Percentiles rank a stretch among this genome's conserved stretches.
Conservation (phyloP, 495 filamentous ascomycete genomes). For the Penicillium samsonianum region DNA sequence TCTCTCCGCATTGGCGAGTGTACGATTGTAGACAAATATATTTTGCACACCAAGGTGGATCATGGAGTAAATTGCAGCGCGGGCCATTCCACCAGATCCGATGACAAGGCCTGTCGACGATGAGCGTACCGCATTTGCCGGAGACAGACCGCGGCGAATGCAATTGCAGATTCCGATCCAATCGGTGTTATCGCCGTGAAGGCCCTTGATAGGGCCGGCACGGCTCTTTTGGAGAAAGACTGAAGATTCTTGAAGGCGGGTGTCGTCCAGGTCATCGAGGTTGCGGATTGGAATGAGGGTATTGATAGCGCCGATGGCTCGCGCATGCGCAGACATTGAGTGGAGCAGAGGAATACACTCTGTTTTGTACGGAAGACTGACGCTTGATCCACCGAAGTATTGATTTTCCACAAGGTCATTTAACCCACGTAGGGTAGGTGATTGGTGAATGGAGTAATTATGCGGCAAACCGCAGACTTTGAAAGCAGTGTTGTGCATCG, state of each 20-base stretch:
- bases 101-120: constrained; percentile 69
- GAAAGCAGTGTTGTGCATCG: constrained; percentile 74
- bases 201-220: constrained; percentile 60
- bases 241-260: constrained; percentile 36
- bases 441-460: constrained; percentile 66
- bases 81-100: constrained; percentile 78
- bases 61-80: constrained; percentile 77
- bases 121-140: constrained; percentile 71
- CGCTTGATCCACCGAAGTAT: constrained; percentile 71
- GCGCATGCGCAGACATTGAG: constrained; percentile 70
- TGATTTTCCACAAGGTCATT: constrained; percentile 63
- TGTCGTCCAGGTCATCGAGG: constrained; percentile 47
- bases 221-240: constrained; percentile 60
- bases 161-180: constrained; percentile 76
- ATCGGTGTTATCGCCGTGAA: constrained; percentile 83
- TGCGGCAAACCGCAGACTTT: constrained; percentile 71
- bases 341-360: constrained; percentile 68
- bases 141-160: constrained; percentile 71
- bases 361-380: constrained; percentile 74
- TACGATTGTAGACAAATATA: constrained; percentile 74
- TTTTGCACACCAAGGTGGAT: constrained; percentile 73
- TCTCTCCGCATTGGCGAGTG: constrained; percentile 56
- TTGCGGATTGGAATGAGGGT: constrained; percentile 71
- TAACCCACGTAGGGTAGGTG: constrained; percentile 63
- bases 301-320: constrained; percentile 77